phyloP scores from a whole-genome alignment of 1,284 basidiomycete species.

The Schizopora paradoxa region DNA sequence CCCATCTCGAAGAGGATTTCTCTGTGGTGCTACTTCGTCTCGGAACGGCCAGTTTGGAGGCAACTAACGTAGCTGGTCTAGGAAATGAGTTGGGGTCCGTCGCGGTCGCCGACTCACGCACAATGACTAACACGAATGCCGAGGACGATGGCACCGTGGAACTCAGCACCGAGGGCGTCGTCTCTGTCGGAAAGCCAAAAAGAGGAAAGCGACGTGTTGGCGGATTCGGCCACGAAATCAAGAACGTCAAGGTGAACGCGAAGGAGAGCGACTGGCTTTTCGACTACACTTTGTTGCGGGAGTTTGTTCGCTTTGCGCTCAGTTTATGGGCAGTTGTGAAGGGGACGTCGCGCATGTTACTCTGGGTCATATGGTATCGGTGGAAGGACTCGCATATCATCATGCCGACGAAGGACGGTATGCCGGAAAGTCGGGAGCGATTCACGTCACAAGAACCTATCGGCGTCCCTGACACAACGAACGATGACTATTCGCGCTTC shows the following conservation, averaged over 20 bases:
- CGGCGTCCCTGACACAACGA: slow-evolving; percentile 19
- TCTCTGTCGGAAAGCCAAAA: slow-evolving; percentile 31
- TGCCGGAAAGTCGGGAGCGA: slow-evolving; percentile 12
- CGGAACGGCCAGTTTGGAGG: slow-evolving; percentile 68
- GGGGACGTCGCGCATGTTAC: slow-evolving; percentile 7
- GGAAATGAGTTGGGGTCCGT: slow-evolving; percentile 67
- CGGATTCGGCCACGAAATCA: slow-evolving; percentile 49
- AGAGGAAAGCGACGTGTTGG: slow-evolving; percentile 17
- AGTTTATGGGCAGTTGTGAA: slow-evolving; percentile 10
- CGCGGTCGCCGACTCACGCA: slow-evolving; percentile 28
- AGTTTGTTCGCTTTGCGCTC: slow-evolving; percentile 27
- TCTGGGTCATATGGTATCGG: slow-evolving; percentile 16
- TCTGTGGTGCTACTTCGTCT: slow-evolving; percentile 62
- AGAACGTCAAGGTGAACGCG: slow-evolving; percentile 34
- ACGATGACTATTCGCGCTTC: slow-evolving; percentile 49
- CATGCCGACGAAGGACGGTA: slow-evolving; percentile 20
- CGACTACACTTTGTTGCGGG: slow-evolving; percentile 43
- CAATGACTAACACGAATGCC: slow-evolving; percentile 7
- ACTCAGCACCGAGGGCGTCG: slow-evolving; percentile 39
- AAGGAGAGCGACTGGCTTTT: slow-evolving; percentile 36
- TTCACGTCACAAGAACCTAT: neutral
- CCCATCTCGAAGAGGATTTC: slow-evolving; percentile 66
- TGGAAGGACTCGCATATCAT: slow-evolving; percentile 9
- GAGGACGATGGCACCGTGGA: slow-evolving; percentile 32
- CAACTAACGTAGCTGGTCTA: slow-evolving; percentile 62